Conservation (phyloP, 306 rosid genomes). For the Senna tora region DNA sequence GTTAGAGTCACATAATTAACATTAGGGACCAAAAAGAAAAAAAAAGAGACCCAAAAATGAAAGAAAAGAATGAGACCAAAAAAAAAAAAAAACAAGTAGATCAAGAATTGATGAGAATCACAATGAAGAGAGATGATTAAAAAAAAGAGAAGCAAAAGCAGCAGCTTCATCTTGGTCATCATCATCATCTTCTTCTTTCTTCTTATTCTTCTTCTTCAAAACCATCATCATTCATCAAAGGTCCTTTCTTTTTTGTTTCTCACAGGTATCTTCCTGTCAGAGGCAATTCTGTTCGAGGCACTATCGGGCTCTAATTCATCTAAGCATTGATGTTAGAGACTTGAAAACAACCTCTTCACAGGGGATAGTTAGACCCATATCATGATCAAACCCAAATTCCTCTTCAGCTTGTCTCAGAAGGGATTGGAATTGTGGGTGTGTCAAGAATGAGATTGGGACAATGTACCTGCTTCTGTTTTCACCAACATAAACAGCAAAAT, state of each 20-base stretch:
- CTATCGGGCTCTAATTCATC: constrained; percentile 41
- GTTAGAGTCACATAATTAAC: constrained; percentile 47
- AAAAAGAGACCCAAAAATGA: background rate
- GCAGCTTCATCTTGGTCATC: constrained; percentile 62
- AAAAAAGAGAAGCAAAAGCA: constrained; percentile 65
- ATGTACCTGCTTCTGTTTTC: constrained; percentile 64
- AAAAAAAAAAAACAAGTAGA: background rate
- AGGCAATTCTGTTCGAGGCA: no score
- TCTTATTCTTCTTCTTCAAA: constrained; percentile 17
- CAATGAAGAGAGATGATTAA: constrained; percentile 49
- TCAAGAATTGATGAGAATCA: constrained; percentile 9
- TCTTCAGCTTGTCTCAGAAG: constrained; percentile 74
- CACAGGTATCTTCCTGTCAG: no score
- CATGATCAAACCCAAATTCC: constrained; percentile 72
- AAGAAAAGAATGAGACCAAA: background rate
- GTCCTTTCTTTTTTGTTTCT: no score
- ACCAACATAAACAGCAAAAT: constrained; percentile 72
- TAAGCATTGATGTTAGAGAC: constrained; percentile 62
- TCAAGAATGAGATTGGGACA: constrained; percentile 66
- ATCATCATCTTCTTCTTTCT: constrained; percentile 45
- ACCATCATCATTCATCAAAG: background rate
- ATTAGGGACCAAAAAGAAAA: constrained; percentile 29
- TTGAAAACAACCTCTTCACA: constrained; percentile 71
- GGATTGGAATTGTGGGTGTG: constrained; percentile 62
- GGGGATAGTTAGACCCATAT: constrained; percentile 75